Evolutionary conservation across 768 basidiomycete species (phyloP).

Genomic region (Suillus alpinus): DNA sequence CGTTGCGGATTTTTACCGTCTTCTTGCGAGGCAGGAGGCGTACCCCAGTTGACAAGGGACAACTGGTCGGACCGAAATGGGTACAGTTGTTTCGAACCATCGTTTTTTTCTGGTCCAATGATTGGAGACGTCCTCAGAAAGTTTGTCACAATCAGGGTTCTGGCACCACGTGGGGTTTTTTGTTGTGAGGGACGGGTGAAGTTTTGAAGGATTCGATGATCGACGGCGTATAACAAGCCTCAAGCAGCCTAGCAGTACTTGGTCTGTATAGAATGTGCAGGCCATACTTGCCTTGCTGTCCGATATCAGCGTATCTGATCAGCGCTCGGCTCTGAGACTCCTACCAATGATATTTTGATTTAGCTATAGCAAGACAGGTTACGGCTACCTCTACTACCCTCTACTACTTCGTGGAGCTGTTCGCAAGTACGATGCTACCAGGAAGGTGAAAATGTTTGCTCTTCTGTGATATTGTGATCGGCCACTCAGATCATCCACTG

Average conservation of each 20-base stretch:
- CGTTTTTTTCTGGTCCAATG: background rate
- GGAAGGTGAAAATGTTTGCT: background rate
- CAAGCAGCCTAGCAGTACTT: background rate
- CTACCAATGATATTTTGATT: background rate
- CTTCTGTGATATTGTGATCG: background rate
- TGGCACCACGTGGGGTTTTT: background rate
- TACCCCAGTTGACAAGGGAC: background rate
- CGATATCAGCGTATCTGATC: background rate
- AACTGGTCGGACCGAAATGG: background rate
- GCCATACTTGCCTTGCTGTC: background rate
- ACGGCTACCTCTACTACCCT: background rate
- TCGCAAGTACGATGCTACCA: background rate
- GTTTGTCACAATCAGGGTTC: background rate
- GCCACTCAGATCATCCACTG: background rate
- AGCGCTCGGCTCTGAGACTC: background rate
- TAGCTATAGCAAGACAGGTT: background rate
- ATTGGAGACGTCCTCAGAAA: background rate
- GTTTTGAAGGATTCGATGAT: background rate
- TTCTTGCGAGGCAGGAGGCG: conserved; percentile 19
- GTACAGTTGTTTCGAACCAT: background rate
- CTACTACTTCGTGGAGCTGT: background rate
- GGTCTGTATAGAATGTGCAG: too few species aligned
- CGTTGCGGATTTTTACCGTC: conserved; percentile 87
- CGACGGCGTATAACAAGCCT: background rate
- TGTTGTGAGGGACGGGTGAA: background rate